phyloP scores from a whole-genome alignment of 179 eudicot genomes.

The Beta corolliflora region DNA sequence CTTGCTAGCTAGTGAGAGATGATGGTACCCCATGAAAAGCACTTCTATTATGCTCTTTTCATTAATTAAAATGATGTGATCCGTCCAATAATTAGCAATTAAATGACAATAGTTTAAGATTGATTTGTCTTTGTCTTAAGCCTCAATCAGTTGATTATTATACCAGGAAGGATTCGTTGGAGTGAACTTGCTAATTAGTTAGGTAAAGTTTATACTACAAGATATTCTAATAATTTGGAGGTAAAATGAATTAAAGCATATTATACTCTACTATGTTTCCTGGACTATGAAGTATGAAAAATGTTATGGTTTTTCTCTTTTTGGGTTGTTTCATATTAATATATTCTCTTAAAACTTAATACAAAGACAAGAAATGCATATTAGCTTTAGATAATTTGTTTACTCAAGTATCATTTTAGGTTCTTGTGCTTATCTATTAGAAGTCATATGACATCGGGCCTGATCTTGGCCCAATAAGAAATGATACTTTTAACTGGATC shows the following conservation, averaged over 20 bases:
- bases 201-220: neutral
- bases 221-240: neutral
- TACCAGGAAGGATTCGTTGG: neutral
- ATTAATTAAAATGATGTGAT: neutral
- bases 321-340: too few species aligned
- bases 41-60: neutral
- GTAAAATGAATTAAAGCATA: neutral
- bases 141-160: neutral
- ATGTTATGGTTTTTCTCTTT: too few species aligned
- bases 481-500: too few species aligned
- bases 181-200: neutral
- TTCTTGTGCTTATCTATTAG: too few species aligned
- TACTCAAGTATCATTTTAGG: too few species aligned
- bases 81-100: neutral
- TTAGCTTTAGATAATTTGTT: too few species aligned
- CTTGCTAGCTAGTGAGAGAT: neutral
- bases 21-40: conserved; percentile 2
- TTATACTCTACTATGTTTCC: neutral
- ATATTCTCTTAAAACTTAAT: too few species aligned
- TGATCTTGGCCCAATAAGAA: too few species aligned
- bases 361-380: too few species aligned
- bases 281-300: neutral
- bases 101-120: neutral
- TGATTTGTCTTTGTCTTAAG: neutral
- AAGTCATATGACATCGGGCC: too few species aligned